Conservation (phyloP, 2,329 filamentous ascomycete species). For the Microdochium trichocladiopsis region DNA sequence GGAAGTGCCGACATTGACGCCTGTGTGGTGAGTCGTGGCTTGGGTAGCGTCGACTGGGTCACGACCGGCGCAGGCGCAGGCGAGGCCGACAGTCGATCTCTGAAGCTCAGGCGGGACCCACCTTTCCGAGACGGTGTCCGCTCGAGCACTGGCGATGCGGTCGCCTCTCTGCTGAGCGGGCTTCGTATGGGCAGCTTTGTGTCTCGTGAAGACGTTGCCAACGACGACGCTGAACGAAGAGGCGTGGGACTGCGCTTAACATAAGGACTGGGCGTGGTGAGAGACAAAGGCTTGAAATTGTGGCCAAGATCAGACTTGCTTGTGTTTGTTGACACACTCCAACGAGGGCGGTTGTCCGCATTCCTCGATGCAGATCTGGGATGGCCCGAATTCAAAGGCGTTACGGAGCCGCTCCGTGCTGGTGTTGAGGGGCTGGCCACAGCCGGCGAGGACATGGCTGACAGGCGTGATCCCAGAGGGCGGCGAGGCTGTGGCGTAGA, state of each 20-base stretch:
- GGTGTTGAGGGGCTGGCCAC: slow-evolving; percentile 18
- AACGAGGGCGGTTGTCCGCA: slow-evolving; percentile 56
- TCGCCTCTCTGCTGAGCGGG: slow-evolving; percentile 35
- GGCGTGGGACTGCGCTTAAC: slow-evolving; percentile 35
- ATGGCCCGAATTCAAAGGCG: slow-evolving; percentile 35
- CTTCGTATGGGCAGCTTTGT: slow-evolving; percentile 46
- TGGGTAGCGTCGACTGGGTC: slow-evolving; percentile 33
- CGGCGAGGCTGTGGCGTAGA: slow-evolving; percentile 30
- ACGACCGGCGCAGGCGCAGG: slow-evolving; percentile 41
- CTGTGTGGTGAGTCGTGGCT: slow-evolving; percentile 35
- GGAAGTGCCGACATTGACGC: slow-evolving; percentile 34
- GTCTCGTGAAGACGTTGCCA: slow-evolving; percentile 30
- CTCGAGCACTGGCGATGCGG: slow-evolving; percentile 39
- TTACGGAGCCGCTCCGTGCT: slow-evolving; percentile 36
- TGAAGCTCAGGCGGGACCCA: slow-evolving; percentile 41
- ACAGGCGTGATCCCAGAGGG: slow-evolving; percentile 33
- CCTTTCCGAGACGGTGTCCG: slow-evolving; percentile 36
- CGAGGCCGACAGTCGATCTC: slow-evolving; percentile 40
- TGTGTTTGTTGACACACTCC: slow-evolving; percentile 64
- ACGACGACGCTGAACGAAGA: slow-evolving; percentile 32
- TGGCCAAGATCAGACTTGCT: slow-evolving; percentile 59
- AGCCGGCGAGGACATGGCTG: slow-evolving; percentile 31
- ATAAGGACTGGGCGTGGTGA: slow-evolving; percentile 54
- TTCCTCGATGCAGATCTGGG: slow-evolving; percentile 38
- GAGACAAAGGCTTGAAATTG: slow-evolving; percentile 56